Base-by-base conservation (phyloP, 495 filamentous ascomycete species). In the Aspergillus incahuasiensis region DNA sequence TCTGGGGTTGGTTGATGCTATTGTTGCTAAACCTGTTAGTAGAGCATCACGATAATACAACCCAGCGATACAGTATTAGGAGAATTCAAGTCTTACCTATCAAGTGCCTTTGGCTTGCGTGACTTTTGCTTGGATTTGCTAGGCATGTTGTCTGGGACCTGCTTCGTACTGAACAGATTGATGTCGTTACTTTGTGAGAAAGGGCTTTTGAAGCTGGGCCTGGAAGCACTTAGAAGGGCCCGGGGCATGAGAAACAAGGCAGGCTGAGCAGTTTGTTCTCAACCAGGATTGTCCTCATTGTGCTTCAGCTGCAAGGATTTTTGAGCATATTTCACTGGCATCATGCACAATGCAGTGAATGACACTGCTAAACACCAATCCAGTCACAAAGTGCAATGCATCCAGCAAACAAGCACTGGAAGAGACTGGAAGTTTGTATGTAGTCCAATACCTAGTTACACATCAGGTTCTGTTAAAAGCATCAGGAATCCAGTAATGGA, bases 81-180 rank as follows among this genome's bases (percentile, higher is more conserved):
- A 19, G 39, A 25, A 22, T 3, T 19, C 9, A 39, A 34, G 16
- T 43, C 35, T 50, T 50, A 56, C 54, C 30, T 50, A 9, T 13
- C 16, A 34, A 28, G 35, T 13, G 4, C 35, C 22, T 55, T 55
- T n/a, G 16, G 7, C 2, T 13, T 22, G 5, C 18, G 44, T 21
- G 22, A 6, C 20, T 50, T 56, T 39, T 56, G 44, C 16, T 39
- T 56, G 5, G 12, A 5, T 18, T 38, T 56, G 24, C 19, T 45
- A 11, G 54, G 38, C 54, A 56, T 56, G 0, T 2, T 56, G 38
- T 2, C 4, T 2, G 18, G 8, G 8, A 28, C 25, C 8, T 40
- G 11, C 5, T 20, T 39, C 5, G 20, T 48, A 9, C 21, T 13
- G 42, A 6, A n/a, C 24, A 16, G n/a, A 32, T 11, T 20, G 24